These are phyloP conservation scores for Hypoxylon rickii DNA, from an alignment of 495 filamentous ascomycete genomes.

Conservation along the genomic window DNA sequence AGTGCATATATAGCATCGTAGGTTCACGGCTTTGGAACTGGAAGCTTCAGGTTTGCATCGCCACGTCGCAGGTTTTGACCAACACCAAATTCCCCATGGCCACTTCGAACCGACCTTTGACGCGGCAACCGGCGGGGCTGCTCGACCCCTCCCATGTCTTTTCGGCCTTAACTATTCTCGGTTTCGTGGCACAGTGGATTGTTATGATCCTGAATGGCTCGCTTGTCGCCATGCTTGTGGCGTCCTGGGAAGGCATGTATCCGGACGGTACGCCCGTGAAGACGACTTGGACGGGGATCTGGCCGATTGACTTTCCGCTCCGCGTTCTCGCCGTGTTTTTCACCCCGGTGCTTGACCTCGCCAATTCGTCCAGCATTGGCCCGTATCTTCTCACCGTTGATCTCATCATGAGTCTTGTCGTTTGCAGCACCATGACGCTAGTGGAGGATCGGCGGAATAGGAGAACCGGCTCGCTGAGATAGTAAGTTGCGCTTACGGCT, in stretches of 20 bases:
- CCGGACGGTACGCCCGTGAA: conserved; percentile 12
- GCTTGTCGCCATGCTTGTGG: conserved; percentile 5
- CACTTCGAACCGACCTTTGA: no score
- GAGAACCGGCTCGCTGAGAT: conserved; percentile 11
- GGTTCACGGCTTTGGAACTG: no score
- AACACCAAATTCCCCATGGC: no score
- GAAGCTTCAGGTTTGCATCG: no score
- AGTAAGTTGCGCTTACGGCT: conserved; percentile 11
- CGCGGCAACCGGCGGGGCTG: no score
- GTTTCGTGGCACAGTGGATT: conserved; percentile 11
- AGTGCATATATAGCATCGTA: no score
- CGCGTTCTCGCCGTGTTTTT: conserved; percentile 13
- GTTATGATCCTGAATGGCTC: conserved; percentile 12
- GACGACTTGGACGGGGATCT: conserved; percentile 12
- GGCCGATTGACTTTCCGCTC: conserved; percentile 14
- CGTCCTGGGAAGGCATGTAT: conserved; percentile 7
- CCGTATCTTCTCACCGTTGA: conserved; percentile 16
- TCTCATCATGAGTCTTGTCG: conserved; percentile 12
- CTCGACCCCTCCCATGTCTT: conserved; percentile 1
- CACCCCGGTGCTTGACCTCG: conserved; percentile 1
- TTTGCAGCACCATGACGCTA: conserved; percentile 10
- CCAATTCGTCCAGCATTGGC: conserved; percentile 1
- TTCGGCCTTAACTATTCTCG: not conserved
- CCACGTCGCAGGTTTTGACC: no score
- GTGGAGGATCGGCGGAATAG: conserved; percentile 12